These are phyloP conservation scores for Pseudomonodictys pantanalensis DNA, from an alignment of 495 filamentous ascomycete genomes.

Conservation along the genomic window DNA sequence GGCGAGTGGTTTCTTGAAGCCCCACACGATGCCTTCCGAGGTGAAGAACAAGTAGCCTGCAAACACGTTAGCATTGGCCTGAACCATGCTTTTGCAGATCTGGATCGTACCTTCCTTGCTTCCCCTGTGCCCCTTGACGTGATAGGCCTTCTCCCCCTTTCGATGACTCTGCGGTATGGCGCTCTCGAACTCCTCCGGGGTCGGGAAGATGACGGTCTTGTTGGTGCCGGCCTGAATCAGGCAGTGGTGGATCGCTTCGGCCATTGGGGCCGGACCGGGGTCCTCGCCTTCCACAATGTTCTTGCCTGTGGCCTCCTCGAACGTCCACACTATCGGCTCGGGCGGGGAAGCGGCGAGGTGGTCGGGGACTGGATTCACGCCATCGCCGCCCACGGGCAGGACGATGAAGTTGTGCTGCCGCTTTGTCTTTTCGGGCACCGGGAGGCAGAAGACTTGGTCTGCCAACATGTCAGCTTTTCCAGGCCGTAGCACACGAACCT, in stretches of 20 bases:
- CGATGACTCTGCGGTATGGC: slow-evolving; percentile 76
- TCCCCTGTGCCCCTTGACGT: slow-evolving; percentile 86
- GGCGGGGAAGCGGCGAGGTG: slow-evolving; percentile 30
- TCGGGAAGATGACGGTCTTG: slow-evolving; percentile 63
- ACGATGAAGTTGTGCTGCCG: slow-evolving; percentile 87
- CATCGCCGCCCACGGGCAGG: slow-evolving; percentile 62
- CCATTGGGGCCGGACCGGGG: slow-evolving; percentile 43
- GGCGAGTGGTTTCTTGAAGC: slow-evolving; percentile 89
- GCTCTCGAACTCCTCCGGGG: slow-evolving; percentile 73
- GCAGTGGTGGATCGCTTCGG: slow-evolving; percentile 28
- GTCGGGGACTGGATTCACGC: slow-evolving; percentile 49
- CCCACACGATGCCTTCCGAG: slow-evolving; percentile 81
- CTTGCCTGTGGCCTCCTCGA: slow-evolving; percentile 28
- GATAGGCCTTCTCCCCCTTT: slow-evolving; percentile 85
- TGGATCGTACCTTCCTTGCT: slow-evolving; percentile 74
- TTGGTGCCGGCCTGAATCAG: slow-evolving; percentile 46
- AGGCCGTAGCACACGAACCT: no score
- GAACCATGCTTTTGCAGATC: neutral
- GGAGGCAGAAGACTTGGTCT: slow-evolving; percentile 68
- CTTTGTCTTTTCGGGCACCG: slow-evolving; percentile 86
- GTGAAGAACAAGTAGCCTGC: slow-evolving; percentile 86
- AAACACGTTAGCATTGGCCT: neutral
- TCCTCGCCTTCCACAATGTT: slow-evolving; percentile 32
- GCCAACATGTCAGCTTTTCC: no score
- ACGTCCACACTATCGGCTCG: slow-evolving; percentile 81